Evolutionary conservation across 164 flowering plant genomes (phyloP).

Genomic region (Nymphaea thermarum): DNA sequence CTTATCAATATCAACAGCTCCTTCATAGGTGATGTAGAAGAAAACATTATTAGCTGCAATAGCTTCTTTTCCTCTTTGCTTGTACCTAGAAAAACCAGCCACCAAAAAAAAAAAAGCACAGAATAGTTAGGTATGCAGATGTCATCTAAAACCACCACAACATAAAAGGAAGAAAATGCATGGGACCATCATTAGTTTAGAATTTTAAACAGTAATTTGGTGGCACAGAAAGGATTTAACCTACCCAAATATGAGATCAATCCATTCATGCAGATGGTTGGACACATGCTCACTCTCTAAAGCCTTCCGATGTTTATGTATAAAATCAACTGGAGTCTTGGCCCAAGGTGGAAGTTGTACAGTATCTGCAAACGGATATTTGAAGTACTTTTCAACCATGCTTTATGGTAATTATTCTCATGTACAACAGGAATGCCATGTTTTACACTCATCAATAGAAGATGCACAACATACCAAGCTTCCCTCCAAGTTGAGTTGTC

Average conservation of each 20-base stretch:
- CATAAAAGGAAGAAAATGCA: neutral
- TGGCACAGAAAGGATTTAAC: conserved; percentile 9
- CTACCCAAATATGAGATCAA: conserved; percentile 96
- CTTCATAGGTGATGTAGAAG: conserved; percentile 96
- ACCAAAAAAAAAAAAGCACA: neutral
- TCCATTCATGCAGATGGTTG: conserved; percentile 95
- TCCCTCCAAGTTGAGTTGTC: conserved; percentile 86
- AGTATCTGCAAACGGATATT: conserved; percentile 34
- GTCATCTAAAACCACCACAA: neutral
- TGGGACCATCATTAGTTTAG: neutral
- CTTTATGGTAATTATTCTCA: neutral
- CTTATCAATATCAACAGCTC: conserved; percentile 92
- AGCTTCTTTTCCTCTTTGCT: conserved; percentile 98
- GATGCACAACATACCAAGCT: conserved; percentile 47
- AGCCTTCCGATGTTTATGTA: conserved; percentile 90
- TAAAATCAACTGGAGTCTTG: conserved; percentile 72
- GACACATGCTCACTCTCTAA: conserved; percentile 98
- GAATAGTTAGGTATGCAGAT: neutral
- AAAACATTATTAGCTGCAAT: conserved; percentile 82
- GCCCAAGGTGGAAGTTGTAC: conserved; percentile 97
- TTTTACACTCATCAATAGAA: neutral
- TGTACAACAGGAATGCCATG: neutral
- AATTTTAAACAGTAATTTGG: too few relatives aligned
- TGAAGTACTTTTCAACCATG: neutral
- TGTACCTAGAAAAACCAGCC: conserved; percentile 41